Evolutionary conservation across 805 yeast genomes (phyloP), one percentile per base, ranked within the genome.

Genomic region (Pichia occidentalis): DNA sequence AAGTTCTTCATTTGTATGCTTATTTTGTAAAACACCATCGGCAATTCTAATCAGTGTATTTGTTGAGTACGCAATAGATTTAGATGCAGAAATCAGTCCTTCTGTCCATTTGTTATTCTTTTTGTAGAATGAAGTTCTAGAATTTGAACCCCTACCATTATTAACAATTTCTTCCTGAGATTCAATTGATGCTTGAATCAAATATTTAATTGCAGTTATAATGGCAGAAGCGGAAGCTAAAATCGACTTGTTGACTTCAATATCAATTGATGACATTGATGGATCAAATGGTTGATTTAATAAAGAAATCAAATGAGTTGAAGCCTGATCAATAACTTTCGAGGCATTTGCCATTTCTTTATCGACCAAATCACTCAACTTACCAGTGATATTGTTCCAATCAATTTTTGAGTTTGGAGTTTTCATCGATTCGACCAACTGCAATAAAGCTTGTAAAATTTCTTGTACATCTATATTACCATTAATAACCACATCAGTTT

Each of bases 81-180:
- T 80, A 1, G 95, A 85, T 13, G 95, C 95, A 43, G 94, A 82
- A 22, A 86, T 78, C 40, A 86, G 75, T 17, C 96, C 96, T 60
- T 87, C 95, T 0, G 95, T 85, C 96, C 96, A 86, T 51, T 90
- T 71, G 59, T 79, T 86, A 57, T 86, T 83, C 60, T 85, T 85
- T 57, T 80, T 83, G 62, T 87, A 87, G 57, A 80, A 86, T 31
- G 82, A 83, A 11, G 86, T 75, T 41, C 76, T 68, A 2, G 85
- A 67, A 32, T 71, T 75, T 0, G 76, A 58, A 3, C 90, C 90
- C 42, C 71, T 68, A 29, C 85, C 85, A 42, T 72, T 73, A 39
- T 75, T 71, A 14, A 53, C 57, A 53, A 86, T 85, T 59, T 86
- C 95, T 40, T 73, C 62, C 59, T 86, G 95, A 16, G 90, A 77